These are phyloP conservation scores for Spizellomyces sp. DNA, from an alignment of 192 early-diverging fungal species.

Conservation along the genomic window DNA sequence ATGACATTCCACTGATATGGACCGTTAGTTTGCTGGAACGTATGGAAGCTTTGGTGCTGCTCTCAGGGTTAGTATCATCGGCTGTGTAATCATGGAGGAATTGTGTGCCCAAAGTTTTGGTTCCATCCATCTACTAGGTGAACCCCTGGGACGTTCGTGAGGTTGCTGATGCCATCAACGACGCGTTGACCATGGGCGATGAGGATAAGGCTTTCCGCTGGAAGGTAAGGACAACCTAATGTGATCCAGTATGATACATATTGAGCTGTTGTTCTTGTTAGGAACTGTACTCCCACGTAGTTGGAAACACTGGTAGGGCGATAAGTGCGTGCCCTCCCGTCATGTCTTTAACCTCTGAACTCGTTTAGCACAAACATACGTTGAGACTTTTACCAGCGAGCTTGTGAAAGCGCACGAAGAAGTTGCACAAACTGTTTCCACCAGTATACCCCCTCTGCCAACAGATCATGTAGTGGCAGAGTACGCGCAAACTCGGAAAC, in stretches of 20 bases:
- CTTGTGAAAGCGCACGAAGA: conserved; percentile 43
- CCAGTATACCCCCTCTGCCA: conserved; percentile 45
- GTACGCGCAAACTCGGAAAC: conserved; percentile 31
- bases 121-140: conserved; percentile 9
- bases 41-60: conserved; percentile 60
- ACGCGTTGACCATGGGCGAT: conserved; percentile 42
- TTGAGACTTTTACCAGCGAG: conserved; percentile 49
- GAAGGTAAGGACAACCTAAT: conserved; percentile 31
- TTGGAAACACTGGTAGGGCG: conserved; percentile 38
- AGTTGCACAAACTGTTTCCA: conserved; percentile 27
- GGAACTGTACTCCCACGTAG: conserved; percentile 44
- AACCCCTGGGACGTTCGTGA: conserved; percentile 60
- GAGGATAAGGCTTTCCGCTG: conserved; percentile 54
- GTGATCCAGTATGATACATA: neutral
- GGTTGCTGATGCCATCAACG: conserved; percentile 48
- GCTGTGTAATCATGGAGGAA: neutral
- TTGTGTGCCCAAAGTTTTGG: neutral
- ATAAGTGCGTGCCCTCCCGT: neutral
- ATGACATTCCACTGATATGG: no score
- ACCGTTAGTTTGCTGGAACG: conserved; percentile 53
- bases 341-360: no score
- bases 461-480: conserved; percentile 29
- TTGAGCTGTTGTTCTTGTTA: neutral
- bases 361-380: conserved; percentile 41
- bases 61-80: conserved; percentile 31